Percentiles rank a stretch among this genome's conserved stretches.
phyloP scores from a whole-genome alignment of 2,329 filamentous ascomycete species.

The Daldinia sp. region DNA sequence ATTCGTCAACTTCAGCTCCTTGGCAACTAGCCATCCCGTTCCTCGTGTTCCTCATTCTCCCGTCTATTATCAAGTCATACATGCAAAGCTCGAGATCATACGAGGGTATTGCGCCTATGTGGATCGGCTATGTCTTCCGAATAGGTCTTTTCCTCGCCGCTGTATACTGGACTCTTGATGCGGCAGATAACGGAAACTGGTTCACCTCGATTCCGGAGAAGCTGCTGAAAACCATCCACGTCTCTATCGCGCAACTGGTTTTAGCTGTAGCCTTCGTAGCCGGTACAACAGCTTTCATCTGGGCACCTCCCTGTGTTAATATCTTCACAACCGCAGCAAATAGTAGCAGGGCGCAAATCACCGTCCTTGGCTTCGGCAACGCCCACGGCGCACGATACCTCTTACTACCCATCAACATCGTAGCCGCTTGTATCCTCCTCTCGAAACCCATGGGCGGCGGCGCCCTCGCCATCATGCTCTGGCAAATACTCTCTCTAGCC shows the following conservation, averaged over 20 bases:
- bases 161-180: slow-evolving; percentile 88
- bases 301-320: slow-evolving; percentile 85
- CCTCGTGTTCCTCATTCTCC: slow-evolving; percentile 76
- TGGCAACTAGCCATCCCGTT: slow-evolving; percentile 91
- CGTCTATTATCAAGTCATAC: slow-evolving; percentile 81
- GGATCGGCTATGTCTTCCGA: slow-evolving; percentile 85
- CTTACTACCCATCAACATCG: slow-evolving; percentile 82
- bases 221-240: slow-evolving; percentile 77
- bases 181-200: slow-evolving; percentile 89
- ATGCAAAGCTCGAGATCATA: slow-evolving; percentile 87
- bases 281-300: slow-evolving; percentile 86
- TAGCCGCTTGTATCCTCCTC: slow-evolving; percentile 80
- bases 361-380: slow-evolving; percentile 91
- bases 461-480: slow-evolving; percentile 82
- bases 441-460: slow-evolving; percentile 96
- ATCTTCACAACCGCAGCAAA: slow-evolving; percentile 68
- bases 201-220: slow-evolving; percentile 69
- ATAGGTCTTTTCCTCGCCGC: slow-evolving; percentile 80
- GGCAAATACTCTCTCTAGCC: slow-evolving; percentile 86
- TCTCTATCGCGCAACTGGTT: slow-evolving; percentile 82
- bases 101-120: slow-evolving; percentile 84
- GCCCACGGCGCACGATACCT: slow-evolving; percentile 93
- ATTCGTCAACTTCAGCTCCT: slow-evolving; percentile 89
- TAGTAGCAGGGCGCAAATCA: slow-evolving; percentile 69
- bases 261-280: slow-evolving; percentile 85